These are phyloP conservation scores for Yarrowia yakushimensis DNA, from an alignment of 805 yeast species.

Conservation along the genomic window DNA sequence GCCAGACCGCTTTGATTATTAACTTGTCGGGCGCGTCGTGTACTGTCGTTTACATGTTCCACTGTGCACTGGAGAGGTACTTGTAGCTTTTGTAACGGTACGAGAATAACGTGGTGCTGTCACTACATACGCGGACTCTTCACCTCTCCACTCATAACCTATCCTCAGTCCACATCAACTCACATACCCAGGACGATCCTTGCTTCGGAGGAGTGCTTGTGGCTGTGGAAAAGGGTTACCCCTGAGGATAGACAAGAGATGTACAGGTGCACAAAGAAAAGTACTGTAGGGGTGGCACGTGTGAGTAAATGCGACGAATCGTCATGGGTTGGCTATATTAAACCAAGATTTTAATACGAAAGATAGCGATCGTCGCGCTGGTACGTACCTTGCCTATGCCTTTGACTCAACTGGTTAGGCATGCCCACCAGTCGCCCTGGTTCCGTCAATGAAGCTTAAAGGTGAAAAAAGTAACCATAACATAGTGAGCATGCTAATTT, in stretches of 20 bases:
- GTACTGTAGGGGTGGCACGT: neutral
- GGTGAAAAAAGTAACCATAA: neutral
- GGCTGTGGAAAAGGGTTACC: neutral
- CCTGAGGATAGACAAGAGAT: neutral
- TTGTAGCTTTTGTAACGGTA: neutral
- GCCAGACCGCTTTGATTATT: too few species aligned
- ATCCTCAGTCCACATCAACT: neutral
- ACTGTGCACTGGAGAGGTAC: too few species aligned
- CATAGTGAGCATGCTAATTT: neutral
- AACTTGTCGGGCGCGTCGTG: too few species aligned
- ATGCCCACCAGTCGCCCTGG: neutral
- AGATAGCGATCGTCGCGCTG: too few species aligned
- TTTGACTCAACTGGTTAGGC: neutral
- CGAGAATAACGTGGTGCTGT: neutral
- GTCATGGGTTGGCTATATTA: too few species aligned
- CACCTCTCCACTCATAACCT: neutral
- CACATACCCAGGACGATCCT: constrained; percentile 1
- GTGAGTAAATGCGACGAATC: neutral
- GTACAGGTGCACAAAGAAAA: neutral
- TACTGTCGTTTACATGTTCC: too few species aligned
- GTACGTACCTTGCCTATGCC: neutral
- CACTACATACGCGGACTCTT: too few species aligned
- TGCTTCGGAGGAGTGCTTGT: neutral
- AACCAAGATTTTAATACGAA: too few species aligned
- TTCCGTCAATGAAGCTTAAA: neutral